Percentiles rank a stretch among this genome's conserved stretches.
Evolutionary conservation across 139 green algal genomes (phyloP).

Genomic region (Coelastrella sp.): DNA sequence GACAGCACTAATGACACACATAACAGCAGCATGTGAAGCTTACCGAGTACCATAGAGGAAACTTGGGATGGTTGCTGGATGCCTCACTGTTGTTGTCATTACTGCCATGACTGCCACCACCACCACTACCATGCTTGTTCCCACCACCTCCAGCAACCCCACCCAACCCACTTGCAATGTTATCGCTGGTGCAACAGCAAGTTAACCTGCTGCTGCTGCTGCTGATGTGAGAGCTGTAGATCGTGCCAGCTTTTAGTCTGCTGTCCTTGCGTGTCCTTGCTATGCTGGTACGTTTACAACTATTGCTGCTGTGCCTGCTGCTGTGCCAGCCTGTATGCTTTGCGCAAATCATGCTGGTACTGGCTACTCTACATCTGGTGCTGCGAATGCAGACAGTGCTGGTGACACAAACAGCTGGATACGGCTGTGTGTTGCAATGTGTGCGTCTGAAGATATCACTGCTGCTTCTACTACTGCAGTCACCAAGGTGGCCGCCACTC

Average conservation of each 20-base stretch:
- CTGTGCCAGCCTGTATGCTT: too few species aligned
- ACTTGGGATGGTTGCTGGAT: not conserved
- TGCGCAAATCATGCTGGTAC: too few species aligned
- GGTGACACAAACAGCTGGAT: too few species aligned
- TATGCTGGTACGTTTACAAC: not conserved
- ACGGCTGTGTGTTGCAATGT: too few species aligned
- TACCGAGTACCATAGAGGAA: slow-evolving; percentile 14
- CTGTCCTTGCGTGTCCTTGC: not conserved
- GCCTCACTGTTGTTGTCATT: not conserved
- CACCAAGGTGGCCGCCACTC: too few species aligned
- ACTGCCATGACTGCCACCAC: slow-evolving; percentile 4
- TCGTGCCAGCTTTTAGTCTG: not conserved
- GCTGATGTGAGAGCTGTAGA: not conserved
- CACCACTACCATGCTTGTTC: not conserved
- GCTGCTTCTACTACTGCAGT: too few species aligned
- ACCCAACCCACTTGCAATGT: not conserved
- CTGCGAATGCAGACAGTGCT: too few species aligned
- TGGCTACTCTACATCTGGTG: too few species aligned
- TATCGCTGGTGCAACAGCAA: too few species aligned
- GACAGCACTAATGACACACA: too few species aligned
- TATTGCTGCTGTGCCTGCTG: not conserved
- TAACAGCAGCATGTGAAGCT: not conserved
- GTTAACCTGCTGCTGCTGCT: not conserved
- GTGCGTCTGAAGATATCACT: too few species aligned
- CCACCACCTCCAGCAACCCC: not conserved